phyloP scores from a whole-genome alignment of 2,329 filamentous ascomycete species.

The Phaeoacremonium minimum region DNA sequence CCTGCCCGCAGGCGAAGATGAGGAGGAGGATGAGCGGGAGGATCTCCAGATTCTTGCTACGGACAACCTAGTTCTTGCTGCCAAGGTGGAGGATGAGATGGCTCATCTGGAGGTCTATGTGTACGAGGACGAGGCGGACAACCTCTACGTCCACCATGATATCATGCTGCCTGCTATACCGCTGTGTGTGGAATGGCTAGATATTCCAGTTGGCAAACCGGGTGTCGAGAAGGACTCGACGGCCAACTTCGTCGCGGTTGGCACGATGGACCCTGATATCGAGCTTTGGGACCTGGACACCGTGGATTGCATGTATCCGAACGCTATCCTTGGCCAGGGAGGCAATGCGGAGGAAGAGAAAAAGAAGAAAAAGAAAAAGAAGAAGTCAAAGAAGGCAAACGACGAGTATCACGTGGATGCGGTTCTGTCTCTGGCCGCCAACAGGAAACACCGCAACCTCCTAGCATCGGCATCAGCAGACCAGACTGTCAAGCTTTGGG shows the following conservation, averaged over 20 bases:
- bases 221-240: slow-evolving; percentile 56
- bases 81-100: slow-evolving; percentile 94
- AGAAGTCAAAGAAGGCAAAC: slow-evolving; percentile 84
- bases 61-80: slow-evolving; percentile 88
- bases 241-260: slow-evolving; percentile 91
- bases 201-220: slow-evolving; percentile 78
- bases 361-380: slow-evolving; percentile 82
- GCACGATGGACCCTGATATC: slow-evolving; percentile 97
- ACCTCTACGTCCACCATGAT: slow-evolving; percentile 98
- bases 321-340: slow-evolving; percentile 85
- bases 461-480: slow-evolving; percentile 94
- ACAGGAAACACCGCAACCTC: slow-evolving; percentile 89
- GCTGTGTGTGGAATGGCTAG: slow-evolving; percentile 91
- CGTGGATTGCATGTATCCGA: slow-evolving; percentile 96
- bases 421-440: slow-evolving; percentile 84
- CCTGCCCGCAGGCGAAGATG: slow-evolving; percentile 60
- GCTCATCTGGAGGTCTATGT: slow-evolving; percentile 96
- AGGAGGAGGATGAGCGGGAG: slow-evolving; percentile 86
- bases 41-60: slow-evolving; percentile 89
- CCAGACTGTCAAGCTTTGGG: slow-evolving; percentile 97
- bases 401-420: slow-evolving; percentile 92
- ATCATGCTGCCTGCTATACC: slow-evolving; percentile 98
- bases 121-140: slow-evolving; percentile 92
- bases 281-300: slow-evolving; percentile 97
- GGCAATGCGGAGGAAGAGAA: slow-evolving; percentile 50